phyloP scores from a whole-genome alignment of 208 protist genomes.

The Plasmodiophora brassicae region DNA sequence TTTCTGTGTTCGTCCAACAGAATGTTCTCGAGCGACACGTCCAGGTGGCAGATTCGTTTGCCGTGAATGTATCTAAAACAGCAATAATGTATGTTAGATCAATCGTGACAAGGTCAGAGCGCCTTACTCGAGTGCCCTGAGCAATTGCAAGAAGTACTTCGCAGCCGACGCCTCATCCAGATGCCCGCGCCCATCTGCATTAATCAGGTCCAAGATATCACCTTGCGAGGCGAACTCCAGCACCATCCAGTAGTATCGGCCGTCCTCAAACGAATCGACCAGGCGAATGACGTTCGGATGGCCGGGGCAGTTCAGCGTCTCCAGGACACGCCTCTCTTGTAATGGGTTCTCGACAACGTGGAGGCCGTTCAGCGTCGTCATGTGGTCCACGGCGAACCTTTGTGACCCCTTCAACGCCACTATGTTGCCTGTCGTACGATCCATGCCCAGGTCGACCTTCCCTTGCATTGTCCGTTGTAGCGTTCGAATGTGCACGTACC shows the following conservation, averaged over 20 bases:
- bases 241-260: neutral
- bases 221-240: neutral
- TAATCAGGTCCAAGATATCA: neutral
- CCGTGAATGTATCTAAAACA: conserved; percentile 1
- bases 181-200: neutral
- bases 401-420: neutral
- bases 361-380: neutral
- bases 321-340: neutral
- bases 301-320: neutral
- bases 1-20: neutral
- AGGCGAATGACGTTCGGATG: neutral
- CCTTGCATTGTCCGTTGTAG: neutral
- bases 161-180: neutral
- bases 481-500: neutral
- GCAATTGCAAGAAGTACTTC: conserved; percentile 1
- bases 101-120: too few relatives aligned
- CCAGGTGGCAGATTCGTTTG: conserved; percentile 27
- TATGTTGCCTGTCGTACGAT: neutral
- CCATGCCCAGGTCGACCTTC: neutral
- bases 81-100: too few relatives aligned
- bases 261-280: neutral
- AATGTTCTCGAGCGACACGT: conserved; percentile 33
- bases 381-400: neutral
- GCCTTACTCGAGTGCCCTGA: neutral
- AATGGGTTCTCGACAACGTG: neutral